These are phyloP conservation scores for Penicillium carneum DNA, from an alignment of 2,329 filamentous ascomycete genomes.

Conservation along the genomic window DNA sequence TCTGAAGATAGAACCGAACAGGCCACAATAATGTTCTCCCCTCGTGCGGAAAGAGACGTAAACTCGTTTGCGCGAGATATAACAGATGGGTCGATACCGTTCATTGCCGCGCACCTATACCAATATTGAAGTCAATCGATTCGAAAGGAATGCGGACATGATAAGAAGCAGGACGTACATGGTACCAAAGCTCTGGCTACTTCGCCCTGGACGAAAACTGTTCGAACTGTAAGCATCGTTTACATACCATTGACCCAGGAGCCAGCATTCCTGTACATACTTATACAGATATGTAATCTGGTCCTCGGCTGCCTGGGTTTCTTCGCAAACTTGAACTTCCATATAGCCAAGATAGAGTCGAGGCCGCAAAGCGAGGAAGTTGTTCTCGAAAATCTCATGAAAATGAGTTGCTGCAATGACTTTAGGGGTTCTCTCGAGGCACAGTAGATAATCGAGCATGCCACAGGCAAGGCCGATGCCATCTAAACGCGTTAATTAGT, in stretches of 20 bases:
- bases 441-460: conserved; percentile 65
- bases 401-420: conserved; percentile 70
- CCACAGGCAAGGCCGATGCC: conserved; percentile 70
- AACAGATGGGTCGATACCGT: conserved; percentile 76
- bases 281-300: conserved; percentile 74
- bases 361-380: conserved; percentile 57
- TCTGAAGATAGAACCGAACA: conserved; percentile 71
- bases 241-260: not conserved
- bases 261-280: conserved; percentile 34
- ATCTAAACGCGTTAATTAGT: conserved; percentile 51
- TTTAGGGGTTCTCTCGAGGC: conserved; percentile 61
- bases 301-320: conserved; percentile 55
- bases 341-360: conserved; percentile 65
- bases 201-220: conserved; percentile 68
- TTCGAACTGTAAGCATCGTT: conserved; percentile 18
- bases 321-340: conserved; percentile 59
- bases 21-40: conserved; percentile 76
- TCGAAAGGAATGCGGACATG: not conserved
- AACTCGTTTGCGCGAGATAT: conserved; percentile 79
- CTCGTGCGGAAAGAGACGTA: conserved; percentile 69
- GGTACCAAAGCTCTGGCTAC: conserved; percentile 82
- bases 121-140: conserved; percentile 3
- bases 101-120: conserved; percentile 77
- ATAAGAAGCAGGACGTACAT: conserved; percentile 50
- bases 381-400: conserved; percentile 63